phyloP scores from a whole-genome alignment of 169 alveolate species.

The Neospora caninum region DNA sequence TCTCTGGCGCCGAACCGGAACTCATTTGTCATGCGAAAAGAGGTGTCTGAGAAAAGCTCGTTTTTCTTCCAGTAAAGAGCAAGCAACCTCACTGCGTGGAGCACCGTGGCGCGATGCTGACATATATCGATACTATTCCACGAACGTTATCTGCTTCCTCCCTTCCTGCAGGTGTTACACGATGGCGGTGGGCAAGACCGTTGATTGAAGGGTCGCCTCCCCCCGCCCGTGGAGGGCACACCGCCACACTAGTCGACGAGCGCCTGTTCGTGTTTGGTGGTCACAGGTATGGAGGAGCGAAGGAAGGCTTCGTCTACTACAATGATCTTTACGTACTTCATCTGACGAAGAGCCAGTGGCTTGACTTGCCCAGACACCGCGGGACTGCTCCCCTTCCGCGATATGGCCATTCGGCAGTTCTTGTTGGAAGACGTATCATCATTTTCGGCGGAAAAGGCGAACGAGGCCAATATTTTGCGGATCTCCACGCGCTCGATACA shows the following conservation, averaged over 20 bases:
- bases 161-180: not conserved
- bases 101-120: too few species aligned
- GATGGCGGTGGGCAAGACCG: conserved; percentile 23
- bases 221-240: conserved; percentile 92
- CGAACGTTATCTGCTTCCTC: not conserved
- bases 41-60: too few species aligned
- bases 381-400: conserved; percentile 92
- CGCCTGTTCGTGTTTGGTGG: conserved; percentile 91
- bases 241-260: conserved; percentile 89
- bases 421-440: conserved; percentile 88
- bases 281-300: conserved; percentile 77
- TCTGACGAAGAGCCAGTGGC: conserved; percentile 87
- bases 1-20: too few species aligned
- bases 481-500: conserved; percentile 36
- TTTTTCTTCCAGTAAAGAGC: too few species aligned
- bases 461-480: conserved; percentile 77
- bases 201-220: conserved; percentile 85
- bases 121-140: too few species aligned
- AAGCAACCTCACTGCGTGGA: too few species aligned
- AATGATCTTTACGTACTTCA: conserved; percentile 89
- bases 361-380: conserved; percentile 76
- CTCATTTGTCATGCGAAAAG: too few species aligned
- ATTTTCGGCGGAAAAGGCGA: conserved; percentile 92
- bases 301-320: conserved; percentile 85
- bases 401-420: conserved; percentile 88